phyloP scores from a whole-genome alignment of 352 stramenopile genomes.

The Phytophthora ramorum region DNA sequence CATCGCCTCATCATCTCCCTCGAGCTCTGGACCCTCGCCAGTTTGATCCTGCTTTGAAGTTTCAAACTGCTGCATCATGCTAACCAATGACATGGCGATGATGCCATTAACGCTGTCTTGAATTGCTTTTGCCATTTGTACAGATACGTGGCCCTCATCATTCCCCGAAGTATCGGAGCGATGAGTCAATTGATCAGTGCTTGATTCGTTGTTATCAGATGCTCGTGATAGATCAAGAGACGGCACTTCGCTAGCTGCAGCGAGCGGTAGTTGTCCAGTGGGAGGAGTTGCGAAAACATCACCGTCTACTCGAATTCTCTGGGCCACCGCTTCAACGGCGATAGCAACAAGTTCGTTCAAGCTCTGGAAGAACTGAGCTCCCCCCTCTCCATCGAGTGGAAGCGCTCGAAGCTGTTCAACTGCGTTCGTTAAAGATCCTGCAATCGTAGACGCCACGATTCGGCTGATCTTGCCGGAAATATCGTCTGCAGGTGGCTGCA shows the following conservation, averaged over 20 bases:
- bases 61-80: conserved; percentile 27
- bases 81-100: conserved; percentile 45
- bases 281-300: not conserved
- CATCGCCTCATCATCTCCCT: conserved; percentile 4
- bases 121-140: conserved; percentile 51
- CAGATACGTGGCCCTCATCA: conserved; percentile 29
- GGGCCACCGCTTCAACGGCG: conserved; percentile 31
- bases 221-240: conserved; percentile 7
- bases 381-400: conserved; percentile 1
- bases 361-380: conserved; percentile 21
- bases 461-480: conserved; percentile 47
- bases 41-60: not conserved
- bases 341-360: conserved; percentile 37
- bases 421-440: conserved; percentile 40
- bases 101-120: conserved; percentile 43
- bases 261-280: not conserved
- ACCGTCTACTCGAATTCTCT: conserved; percentile 25
- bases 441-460: conserved; percentile 51
- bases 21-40: conserved; percentile 5
- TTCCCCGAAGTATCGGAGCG: not conserved
- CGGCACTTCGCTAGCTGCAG: not conserved
- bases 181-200: conserved; percentile 2
- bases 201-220: conserved; percentile 22
- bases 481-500: not conserved
- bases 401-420: conserved; percentile 30